Percentiles rank a stretch among this genome's conserved stretches.
Evolutionary conservation across 2,329 filamentous ascomycete species (phyloP).

Genomic region (Sphaerulina populicola): DNA sequence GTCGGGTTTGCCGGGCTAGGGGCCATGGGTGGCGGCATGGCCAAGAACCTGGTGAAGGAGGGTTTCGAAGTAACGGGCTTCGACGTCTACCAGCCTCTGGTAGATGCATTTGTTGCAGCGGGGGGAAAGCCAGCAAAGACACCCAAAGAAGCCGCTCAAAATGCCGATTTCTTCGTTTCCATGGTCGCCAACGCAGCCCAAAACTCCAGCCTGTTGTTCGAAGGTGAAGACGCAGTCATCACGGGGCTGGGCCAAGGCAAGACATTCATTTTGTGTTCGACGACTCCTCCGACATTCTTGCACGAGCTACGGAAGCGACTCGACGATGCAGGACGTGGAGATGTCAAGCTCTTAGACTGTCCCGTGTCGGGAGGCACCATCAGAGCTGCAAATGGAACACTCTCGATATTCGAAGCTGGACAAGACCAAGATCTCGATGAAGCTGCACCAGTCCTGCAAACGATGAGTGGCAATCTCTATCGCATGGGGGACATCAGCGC

Average conservation of each 20-base stretch:
- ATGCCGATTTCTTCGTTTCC: conserved; percentile 55
- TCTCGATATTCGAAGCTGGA: conserved; percentile 65
- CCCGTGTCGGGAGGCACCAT: conserved; percentile 65
- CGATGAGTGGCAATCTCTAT: conserved; percentile 59
- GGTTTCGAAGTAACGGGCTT: conserved; percentile 62
- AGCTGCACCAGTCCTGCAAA: conserved; percentile 52
- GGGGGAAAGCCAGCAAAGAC: conserved; percentile 54
- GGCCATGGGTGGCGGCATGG: conserved; percentile 78
- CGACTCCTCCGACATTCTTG: conserved; percentile 59
- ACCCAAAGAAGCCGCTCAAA: conserved; percentile 53
- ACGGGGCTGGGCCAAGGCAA: conserved; percentile 49
- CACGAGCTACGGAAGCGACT: conserved; percentile 53
- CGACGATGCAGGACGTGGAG: conserved; percentile 47
- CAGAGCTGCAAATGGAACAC: conserved; percentile 60
- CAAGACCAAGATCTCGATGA: conserved; percentile 48
- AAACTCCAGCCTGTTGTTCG: conserved; percentile 58
- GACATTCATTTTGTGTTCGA: conserved; percentile 60
- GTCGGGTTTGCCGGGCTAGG: conserved; percentile 61
- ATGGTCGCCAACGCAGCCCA: conserved; percentile 70
- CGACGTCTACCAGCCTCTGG: conserved; percentile 59
- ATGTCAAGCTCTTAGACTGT: conserved; percentile 61
- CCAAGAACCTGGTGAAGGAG: conserved; percentile 59
- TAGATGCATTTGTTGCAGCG: conserved; percentile 56
- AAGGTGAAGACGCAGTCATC: conserved; percentile 47
- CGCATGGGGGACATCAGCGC: conserved; percentile 47